These are phyloP conservation scores for Geum urbanum DNA, from an alignment of 306 rosid species.

Conservation along the genomic window DNA sequence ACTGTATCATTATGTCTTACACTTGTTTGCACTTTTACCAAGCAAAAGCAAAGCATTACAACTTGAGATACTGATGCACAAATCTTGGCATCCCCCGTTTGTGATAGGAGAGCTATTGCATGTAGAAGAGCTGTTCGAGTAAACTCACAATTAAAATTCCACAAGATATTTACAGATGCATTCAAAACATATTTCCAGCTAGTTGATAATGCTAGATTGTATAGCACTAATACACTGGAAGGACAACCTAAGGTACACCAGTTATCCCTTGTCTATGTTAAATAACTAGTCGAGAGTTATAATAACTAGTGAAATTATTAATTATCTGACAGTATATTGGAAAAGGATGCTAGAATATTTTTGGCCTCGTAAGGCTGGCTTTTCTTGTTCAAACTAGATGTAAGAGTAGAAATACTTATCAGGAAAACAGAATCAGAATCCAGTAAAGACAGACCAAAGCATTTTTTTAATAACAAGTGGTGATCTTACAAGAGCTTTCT, in stretches of 20 bases:
- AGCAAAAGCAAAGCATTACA: neutral
- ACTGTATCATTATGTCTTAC: constrained; percentile 8
- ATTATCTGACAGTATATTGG: too few species aligned
- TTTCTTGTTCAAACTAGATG: too few species aligned
- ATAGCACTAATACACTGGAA: constrained; percentile 83
- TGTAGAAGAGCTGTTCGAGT: constrained; percentile 91
- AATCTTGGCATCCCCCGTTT: constrained; percentile 15
- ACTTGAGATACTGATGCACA: constrained; percentile 4
- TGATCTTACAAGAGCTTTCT: neutral
- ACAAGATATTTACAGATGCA: constrained; percentile 83
- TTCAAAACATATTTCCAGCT: constrained; percentile 66
- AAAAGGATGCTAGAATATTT: too few species aligned
- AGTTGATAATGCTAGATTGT: too few species aligned
- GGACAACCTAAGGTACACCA: constrained; percentile 77
- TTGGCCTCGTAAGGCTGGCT: too few species aligned
- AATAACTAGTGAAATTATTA: too few species aligned
- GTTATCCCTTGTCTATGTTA: constrained; percentile 8
- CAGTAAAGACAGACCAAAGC: neutral
- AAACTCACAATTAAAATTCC: constrained; percentile 76
- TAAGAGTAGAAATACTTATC: too few species aligned
- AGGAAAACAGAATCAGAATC: neutral
- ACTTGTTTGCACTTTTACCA: neutral
- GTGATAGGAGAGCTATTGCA: constrained; percentile 84
- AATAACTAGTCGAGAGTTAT: neutral
- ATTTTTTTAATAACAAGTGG: neutral